A percentile compares a stretch with the other conserved stretches of the same genome.
phyloP scores from a whole-genome alignment of 2,329 filamentous ascomycete species.

The Dothidotthia symphoricarpi region DNA sequence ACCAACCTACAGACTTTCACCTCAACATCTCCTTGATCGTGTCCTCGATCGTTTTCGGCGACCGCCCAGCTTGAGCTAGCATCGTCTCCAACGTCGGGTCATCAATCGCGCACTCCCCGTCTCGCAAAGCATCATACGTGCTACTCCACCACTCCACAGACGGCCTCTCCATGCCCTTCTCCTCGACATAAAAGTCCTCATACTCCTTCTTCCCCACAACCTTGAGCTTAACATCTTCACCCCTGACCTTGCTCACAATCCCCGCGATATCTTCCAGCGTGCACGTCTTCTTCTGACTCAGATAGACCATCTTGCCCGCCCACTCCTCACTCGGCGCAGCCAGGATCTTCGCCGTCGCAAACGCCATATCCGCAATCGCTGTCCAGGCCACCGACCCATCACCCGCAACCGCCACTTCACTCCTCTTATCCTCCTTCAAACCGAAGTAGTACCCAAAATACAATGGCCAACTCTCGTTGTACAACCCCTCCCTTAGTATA shows the following conservation, averaged over 20 bases:
- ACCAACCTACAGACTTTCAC: too few species aligned
- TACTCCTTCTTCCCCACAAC: conserved; percentile 42
- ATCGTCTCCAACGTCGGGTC: conserved; percentile 44
- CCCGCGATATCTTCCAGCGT: conserved; percentile 31
- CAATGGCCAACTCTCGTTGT: conserved; percentile 50
- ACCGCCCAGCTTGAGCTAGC: conserved; percentile 35
- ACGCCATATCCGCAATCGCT: conserved; percentile 45
- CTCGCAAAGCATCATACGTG: conserved; percentile 46
- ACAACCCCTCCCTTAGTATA: conserved; percentile 47
- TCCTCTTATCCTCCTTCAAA: conserved; percentile 35
- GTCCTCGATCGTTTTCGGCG: conserved; percentile 40
- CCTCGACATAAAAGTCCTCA: conserved; percentile 42
- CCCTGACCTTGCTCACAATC: conserved; percentile 27
- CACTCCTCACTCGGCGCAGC: conserved; percentile 31
- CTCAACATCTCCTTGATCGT: conserved; percentile 45
- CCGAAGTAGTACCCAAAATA: conserved; percentile 48
- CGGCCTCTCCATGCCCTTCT: conserved; percentile 37
- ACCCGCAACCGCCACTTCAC: conserved; percentile 43
- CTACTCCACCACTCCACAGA: conserved; percentile 49
- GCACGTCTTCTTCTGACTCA: conserved; percentile 33
- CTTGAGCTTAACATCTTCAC: conserved; percentile 37
- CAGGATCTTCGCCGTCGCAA: conserved; percentile 45
- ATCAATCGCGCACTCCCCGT: conserved; percentile 45
- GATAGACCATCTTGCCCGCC: conserved; percentile 42
- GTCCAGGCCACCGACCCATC: conserved; percentile 48